Evolutionary conservation across 169 alveolate species (phyloP), one percentile per base, ranked within the genome.

Genomic region (Plasmodium malariae): DNA sequence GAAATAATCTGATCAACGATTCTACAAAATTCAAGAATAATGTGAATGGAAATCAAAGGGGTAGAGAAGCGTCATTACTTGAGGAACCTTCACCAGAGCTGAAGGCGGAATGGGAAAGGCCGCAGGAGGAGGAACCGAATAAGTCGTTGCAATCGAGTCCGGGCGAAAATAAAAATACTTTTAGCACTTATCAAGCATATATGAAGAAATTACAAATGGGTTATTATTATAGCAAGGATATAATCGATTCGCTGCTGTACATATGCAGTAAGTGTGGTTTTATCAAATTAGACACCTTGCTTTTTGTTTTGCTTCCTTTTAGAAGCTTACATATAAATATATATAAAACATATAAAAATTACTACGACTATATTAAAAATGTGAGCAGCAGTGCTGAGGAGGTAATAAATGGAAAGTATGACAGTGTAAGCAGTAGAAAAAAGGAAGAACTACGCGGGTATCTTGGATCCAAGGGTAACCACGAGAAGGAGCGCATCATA

Each of bases 301-400:
- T 83, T 19, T 83, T 83, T 45, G 11, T 83, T 57, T 60, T 83
- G 21, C 43, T 83, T 5, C 91, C 91, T 0, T 83, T 83, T 65
- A 67, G 91, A 36, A 83, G 63, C 43, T 51, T 83, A 12, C 68
- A 83, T 54, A 32, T 4, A 30, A n/a, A 59, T 14, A 37, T 83
- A 55, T 67, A 32, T 60, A 37, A 67, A 0, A 36, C 19, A 28
- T 83, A 83, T 45, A 67, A 72, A 30, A 83, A 65, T 36, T 83
- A 83, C 21, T 67, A 83, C 43, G 91, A 83, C 32, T 83, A 51
- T 67, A 28, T 83, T 2, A 83, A 83, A 68, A 83, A 67, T 83
- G 34, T 83, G 30, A 51, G 45, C 19, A 48, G 32, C 24, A 12
- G 54, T 19, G 5, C 28, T 14, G 11, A n/a, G 43, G 51, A 21